Base-by-base conservation (phyloP, 768 basidiomycete genomes). In the Mycena floridula region DNA sequence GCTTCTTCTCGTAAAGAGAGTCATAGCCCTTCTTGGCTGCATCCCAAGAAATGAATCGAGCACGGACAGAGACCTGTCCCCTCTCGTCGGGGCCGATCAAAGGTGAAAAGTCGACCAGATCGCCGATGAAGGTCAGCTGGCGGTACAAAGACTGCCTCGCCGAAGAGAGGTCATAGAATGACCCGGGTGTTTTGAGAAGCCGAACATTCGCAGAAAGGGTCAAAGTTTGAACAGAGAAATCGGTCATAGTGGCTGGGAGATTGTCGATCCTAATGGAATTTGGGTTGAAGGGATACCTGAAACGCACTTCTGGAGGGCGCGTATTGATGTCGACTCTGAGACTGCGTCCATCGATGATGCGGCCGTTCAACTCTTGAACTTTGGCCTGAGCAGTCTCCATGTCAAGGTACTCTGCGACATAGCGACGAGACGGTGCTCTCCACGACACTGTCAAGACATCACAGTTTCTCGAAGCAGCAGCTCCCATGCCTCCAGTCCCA, bases 381-480 rank as follows among this genome's bases (percentile, higher is more conserved):
- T 69, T 72, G 21, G 46, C 50, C 21, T 53, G 42, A 0, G 75
- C 70, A 23, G 57, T 51, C 0, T 52, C 54, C 43, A 62, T 50
- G 5, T 59, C 57, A 4, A 40, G 5, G 48, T 74, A 83, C 3
- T 62, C 66, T 1, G 65, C 78, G n/a, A 74, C 49, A 47, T 73
- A 69, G 2, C 67, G 58, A 4, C 54, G 53, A n/a, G 71, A 74
- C 2, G 79, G 79, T 1, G 61, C 58, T 5, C 58, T 64, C 77
- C 81, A 85, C 9, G 67, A 70, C 36, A 82, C 65, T 0, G 67
- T 69, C 40, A 82, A 53, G 27, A 67, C 61, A 11, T 76, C 63
- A 4, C 57, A 37, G 23, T 64, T 62, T 3, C 59, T 60, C 4
- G 50, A 50, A 2, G 60, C 51, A 7, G 57, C 61, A 16, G 57